A percentile compares a stretch with the other conserved stretches of the same genome.
Conservation (phyloP, 78 protist genomes). For the Protostelium mycophagum region DNA sequence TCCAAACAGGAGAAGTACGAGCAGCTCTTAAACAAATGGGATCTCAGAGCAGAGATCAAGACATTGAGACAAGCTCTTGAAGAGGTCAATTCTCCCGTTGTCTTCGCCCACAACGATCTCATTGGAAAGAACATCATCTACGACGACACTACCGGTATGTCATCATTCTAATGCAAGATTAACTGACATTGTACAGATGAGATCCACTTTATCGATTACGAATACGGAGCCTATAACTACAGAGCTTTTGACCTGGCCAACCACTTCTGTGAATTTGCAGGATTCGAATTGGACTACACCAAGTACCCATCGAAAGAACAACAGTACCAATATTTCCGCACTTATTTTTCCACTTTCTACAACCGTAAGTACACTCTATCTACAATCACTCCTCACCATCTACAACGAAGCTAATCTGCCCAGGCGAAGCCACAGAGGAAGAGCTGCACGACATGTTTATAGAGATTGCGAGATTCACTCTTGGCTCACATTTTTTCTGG, state of each 20-base stretch:
- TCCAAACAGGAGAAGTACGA: neutral
- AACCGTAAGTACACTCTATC: conserved; percentile 1
- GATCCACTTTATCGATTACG: conserved; percentile 57
- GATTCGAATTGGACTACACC: conserved; percentile 51
- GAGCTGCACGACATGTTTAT: conserved; percentile 22
- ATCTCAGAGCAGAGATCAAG: conserved; percentile 35
- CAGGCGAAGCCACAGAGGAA: conserved; percentile 32
- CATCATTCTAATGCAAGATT: conserved; percentile 5
- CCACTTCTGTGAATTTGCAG: conserved; percentile 65
- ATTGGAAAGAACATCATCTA: conserved; percentile 48
- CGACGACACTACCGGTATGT: conserved; percentile 9
- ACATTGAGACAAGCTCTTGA: conserved; percentile 16
- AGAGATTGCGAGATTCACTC: conserved; percentile 43
- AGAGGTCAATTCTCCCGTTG: conserved; percentile 36
- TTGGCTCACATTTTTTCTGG: conserved; percentile 60
- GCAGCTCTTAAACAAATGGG: neutral
- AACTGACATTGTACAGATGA: neutral
- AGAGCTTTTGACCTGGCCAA: conserved; percentile 60
- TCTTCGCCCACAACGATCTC: conserved; percentile 61
- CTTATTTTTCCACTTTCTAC: conserved; percentile 22
- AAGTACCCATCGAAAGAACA: conserved; percentile 28
- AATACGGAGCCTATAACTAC: conserved; percentile 57
- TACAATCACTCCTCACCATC: neutral
- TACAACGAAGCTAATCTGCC: neutral
- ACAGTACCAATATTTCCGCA: conserved; percentile 26